Evolutionary conservation across 225 moss, liverwort and hornwort genomes (phyloP).

Genomic region (Pseudoscleropodium purum): DNA sequence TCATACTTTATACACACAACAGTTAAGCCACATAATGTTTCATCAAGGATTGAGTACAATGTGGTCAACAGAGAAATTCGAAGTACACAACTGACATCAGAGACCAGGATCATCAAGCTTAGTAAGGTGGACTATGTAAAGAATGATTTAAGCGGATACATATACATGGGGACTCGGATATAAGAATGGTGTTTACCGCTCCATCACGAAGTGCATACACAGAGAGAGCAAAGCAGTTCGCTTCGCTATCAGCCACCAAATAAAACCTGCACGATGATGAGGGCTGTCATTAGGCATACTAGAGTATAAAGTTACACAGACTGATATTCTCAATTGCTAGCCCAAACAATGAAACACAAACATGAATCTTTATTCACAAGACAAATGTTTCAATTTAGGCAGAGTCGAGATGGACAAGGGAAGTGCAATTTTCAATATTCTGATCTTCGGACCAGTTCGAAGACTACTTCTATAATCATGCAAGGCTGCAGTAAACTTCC

Average conservation of each 20-base stretch:
- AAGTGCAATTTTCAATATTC: neutral
- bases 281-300: neutral
- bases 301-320: neutral
- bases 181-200: constrained; percentile 20
- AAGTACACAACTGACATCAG: neutral
- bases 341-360: neutral
- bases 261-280: constrained; percentile 38
- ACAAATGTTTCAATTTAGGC: neutral
- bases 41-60: neutral
- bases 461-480: neutral
- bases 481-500: neutral
- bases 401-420: neutral
- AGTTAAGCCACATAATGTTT: neutral
- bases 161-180: neutral
- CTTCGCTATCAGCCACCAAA: constrained; percentile 40
- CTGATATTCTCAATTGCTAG: neutral
- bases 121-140: neutral
- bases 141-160: neutral
- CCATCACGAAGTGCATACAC: constrained; percentile 56
- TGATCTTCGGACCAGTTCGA: neutral
- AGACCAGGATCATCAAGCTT: neutral
- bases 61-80: neutral
- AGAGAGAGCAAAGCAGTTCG: constrained; percentile 50
- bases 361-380: neutral
- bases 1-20: neutral